Conservation (phyloP, 2,329 filamentous ascomycete species). For the Diplocarpon rosae region DNA sequence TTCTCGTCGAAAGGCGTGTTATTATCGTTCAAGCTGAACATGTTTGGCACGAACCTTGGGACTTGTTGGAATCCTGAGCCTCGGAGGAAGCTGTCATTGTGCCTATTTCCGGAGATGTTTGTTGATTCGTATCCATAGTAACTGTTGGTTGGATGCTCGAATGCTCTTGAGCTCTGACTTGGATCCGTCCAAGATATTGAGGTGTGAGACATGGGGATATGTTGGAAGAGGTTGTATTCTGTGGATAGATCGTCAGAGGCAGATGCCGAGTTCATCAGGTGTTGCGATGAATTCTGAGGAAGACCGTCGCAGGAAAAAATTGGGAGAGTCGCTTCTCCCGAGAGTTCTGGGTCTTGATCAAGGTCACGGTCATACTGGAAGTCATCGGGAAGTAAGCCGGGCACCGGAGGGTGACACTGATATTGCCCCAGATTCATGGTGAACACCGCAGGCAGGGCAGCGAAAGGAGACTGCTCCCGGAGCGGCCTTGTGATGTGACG, state of each 20-base stretch:
- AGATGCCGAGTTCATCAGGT: conserved; percentile 16
- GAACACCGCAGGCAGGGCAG: background rate
- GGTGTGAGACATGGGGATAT: conserved; percentile 14
- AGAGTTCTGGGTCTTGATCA: conserved; percentile 5
- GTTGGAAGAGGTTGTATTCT: conserved; percentile 13
- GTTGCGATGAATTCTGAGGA: conserved; percentile 17
- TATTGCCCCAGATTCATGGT: conserved; percentile 22
- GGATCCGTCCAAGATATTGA: conserved; percentile 13
- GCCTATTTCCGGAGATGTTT: conserved; percentile 10
- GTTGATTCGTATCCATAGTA: conserved; percentile 18
- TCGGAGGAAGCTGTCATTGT: conserved; percentile 5
- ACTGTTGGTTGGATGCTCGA: conserved; percentile 11
- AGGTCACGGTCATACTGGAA: conserved; percentile 11
- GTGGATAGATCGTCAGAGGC: conserved; percentile 9
- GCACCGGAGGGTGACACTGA: conserved; percentile 14
- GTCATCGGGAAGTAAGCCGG: conserved; percentile 14
- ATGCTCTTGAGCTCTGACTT: conserved; percentile 7
- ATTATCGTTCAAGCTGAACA: background rate
- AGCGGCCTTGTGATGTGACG: conserved; percentile 16
- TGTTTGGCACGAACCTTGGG: conserved; percentile 9
- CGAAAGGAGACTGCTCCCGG: conserved; percentile 6
- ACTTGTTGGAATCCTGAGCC: conserved; percentile 2
- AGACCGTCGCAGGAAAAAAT: conserved; percentile 22
- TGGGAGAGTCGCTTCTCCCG: conserved; percentile 12
- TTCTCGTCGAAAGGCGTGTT: conserved; percentile 9